These are phyloP conservation scores for Penicillium sp. DNA, from an alignment of 2,329 filamentous ascomycete genomes.

Conservation along the genomic window DNA sequence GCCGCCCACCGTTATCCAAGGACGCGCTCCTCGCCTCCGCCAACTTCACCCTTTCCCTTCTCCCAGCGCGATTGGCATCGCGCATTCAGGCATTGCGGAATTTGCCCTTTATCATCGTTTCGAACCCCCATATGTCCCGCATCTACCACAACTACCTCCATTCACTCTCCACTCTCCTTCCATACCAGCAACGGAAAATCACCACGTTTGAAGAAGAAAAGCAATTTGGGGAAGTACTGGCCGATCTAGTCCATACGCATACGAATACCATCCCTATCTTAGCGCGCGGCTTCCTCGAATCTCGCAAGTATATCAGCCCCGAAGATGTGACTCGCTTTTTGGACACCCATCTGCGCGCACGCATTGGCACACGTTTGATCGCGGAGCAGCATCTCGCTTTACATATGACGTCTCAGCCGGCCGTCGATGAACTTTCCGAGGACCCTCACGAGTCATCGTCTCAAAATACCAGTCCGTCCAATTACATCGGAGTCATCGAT, in stretches of 20 bases:
- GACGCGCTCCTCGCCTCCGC: conserved; percentile 82
- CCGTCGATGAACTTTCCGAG: conserved; percentile 57
- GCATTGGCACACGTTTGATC: conserved; percentile 90
- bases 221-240: conserved; percentile 86
- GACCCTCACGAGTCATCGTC: conserved; percentile 6
- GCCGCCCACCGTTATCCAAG: conserved; percentile 79
- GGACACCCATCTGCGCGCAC: conserved; percentile 87
- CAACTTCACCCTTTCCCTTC: conserved; percentile 90
- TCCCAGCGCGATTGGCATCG: conserved; percentile 88
- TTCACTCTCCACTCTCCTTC: conserved; percentile 84
- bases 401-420: conserved; percentile 72
- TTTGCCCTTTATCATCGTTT: conserved; percentile 94
- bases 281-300: conserved; percentile 90
- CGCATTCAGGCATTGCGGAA: conserved; percentile 91
- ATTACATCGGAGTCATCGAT: conserved; percentile 94
- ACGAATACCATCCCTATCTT: conserved; percentile 91
- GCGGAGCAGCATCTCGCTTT: conserved; percentile 96
- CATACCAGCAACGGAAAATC: conserved; percentile 73
- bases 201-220: conserved; percentile 82
- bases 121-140: conserved; percentile 90
- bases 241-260: conserved; percentile 93
- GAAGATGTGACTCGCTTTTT: conserved; percentile 85
- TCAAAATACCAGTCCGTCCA: conserved; percentile 40
- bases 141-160: conserved; percentile 98
- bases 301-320: conserved; percentile 81